Base-by-base conservation (phyloP, 768 basidiomycete genomes). In the Termitomyces titanicus region DNA sequence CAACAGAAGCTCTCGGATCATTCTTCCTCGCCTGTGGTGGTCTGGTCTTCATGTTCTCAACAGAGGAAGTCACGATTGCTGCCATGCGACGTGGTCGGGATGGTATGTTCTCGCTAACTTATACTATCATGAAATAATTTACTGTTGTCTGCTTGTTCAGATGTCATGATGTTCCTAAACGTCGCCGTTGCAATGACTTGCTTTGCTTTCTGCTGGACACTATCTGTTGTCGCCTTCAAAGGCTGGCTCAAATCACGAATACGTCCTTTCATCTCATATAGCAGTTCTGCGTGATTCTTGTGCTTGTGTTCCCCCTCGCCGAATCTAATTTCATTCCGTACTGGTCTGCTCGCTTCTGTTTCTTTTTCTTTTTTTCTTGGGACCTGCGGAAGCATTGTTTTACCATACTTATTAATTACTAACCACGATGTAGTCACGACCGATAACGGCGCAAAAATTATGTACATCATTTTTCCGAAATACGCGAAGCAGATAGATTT, bases 81-180 rank as follows among this genome's bases (percentile, higher is more conserved):
- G 94, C 94, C 17, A 97, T 98, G 94, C 79, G 95, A 54, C 78
- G 85, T 64, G 91, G 91, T 25, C 84, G 85, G 61, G 94, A 94
- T 76, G 92, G 89, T 83, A 72, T 57, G 79, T 68, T 58, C 6
- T 27, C 20, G 5, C 8, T 9, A n/a, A 38, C 24, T 38, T 35
- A 9, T 45, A 31, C 25, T 24, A 55, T 42, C n/a, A 44, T 42
- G 9, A 37, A 46, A 40, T 20, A 35, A n/a, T 27, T 20, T 11
- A 25, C 31, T 47, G 38, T 15, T 12, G 15, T 34, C 61, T 51
- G 51, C 55, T 46, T 48, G 47, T 53, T 18, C 38, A 90, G 90
- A 92, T 66, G 83, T 92, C 45, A 89, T 94, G 87, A 89, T 94
- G 89, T 90, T 94, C 74, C 72, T 92, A 51, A 91, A 91, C 61